phyloP scores from a whole-genome alignment of 2,329 filamentous ascomycete genomes.

The Aspergillus bombycis region DNA sequence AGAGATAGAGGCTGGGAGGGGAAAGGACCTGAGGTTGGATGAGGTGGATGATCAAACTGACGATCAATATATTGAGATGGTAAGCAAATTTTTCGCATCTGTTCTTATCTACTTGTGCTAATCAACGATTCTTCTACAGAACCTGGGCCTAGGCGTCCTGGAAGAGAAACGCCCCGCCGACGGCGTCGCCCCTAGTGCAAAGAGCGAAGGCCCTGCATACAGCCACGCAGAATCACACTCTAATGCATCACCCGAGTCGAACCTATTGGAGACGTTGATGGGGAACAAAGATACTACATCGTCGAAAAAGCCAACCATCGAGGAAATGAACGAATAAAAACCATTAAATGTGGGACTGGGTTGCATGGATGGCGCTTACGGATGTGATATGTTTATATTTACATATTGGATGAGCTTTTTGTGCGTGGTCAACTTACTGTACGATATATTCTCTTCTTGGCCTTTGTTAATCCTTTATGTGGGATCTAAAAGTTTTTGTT shows the following conservation, averaged over 20 bases:
- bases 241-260: conserved; percentile 24
- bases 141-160: conserved; percentile 49
- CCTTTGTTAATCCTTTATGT: not conserved
- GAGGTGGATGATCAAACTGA: conserved; percentile 36
- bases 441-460: not conserved
- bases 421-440: not conserved
- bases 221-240: conserved; percentile 19
- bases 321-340: conserved; percentile 37
- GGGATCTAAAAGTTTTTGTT: conserved; percentile 1
- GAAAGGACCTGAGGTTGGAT: conserved; percentile 38
- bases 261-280: conserved; percentile 42
- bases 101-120: not conserved
- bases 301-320: conserved; percentile 40
- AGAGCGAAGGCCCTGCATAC: conserved; percentile 18
- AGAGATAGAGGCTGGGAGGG: conserved; percentile 40
- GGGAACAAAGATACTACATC: conserved; percentile 31
- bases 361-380: conserved; percentile 21
- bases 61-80: conserved; percentile 49
- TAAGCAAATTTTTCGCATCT: conserved; percentile 22
- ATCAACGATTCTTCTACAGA: conserved; percentile 27
- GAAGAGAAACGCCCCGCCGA: conserved; percentile 40
- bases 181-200: conserved; percentile 16
- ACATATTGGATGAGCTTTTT: not conserved
- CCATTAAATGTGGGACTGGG: not conserved
- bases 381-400: conserved; percentile 6